Evolutionary conservation across 306 rosid genomes (phyloP).

Genomic region (Quercus ilex): DNA sequence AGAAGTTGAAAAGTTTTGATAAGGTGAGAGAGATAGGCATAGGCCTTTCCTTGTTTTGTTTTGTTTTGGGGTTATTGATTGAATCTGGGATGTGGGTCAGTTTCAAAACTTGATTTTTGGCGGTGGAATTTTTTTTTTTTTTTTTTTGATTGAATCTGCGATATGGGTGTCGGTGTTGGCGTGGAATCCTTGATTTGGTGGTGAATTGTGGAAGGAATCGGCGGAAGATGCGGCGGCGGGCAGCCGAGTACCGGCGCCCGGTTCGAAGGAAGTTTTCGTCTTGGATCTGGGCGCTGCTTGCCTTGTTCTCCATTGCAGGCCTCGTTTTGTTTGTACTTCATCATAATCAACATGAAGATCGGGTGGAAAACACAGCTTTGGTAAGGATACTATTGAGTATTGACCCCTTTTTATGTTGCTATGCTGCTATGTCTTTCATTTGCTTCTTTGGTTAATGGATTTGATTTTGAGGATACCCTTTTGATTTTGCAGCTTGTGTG

Average conservation of each 20-base stretch:
- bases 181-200: slow-evolving; percentile 24
- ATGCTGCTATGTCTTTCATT: neutral
- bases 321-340: slow-evolving; percentile 67
- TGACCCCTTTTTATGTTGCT: neutral
- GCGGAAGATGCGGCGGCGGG: slow-evolving; percentile 93
- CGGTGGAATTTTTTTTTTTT: slow-evolving; percentile 13
- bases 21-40: neutral
- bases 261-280: slow-evolving; percentile 75
- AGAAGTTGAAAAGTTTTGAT: neutral
- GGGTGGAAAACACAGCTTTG: slow-evolving; percentile 46
- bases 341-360: slow-evolving; percentile 88
- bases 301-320: slow-evolving; percentile 58
- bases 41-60: neutral
- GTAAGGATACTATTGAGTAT: slow-evolving; percentile 26
- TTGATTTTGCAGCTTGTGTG: slow-evolving; percentile 3
- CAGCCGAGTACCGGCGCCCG: slow-evolving; percentile 97
- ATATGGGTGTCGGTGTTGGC: slow-evolving; percentile 13
- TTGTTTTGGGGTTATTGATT: slow-evolving; percentile 26
- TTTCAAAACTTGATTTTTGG: slow-evolving; percentile 28
- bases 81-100: slow-evolving; percentile 29
- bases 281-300: slow-evolving; percentile 91
- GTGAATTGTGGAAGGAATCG: slow-evolving; percentile 40
- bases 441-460: slow-evolving; percentile 1
- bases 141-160: slow-evolving; percentile 27
- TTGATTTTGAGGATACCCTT: neutral